Conservation (phyloP, 371 early-diverging fungal species). For the Actinomucor elegans region DNA sequence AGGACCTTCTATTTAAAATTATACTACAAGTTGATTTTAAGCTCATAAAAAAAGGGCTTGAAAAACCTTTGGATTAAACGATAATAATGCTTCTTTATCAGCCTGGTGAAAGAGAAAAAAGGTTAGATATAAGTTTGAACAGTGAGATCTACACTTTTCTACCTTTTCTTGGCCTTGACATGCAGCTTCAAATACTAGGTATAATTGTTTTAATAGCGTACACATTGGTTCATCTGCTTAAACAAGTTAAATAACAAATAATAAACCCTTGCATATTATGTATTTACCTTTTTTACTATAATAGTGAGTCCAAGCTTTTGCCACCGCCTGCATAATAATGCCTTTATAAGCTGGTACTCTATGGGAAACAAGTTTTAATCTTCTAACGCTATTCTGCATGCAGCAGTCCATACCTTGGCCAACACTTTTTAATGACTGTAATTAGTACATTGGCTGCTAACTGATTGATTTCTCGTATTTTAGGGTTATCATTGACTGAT, state of each 20-base stretch:
- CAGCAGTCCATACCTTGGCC: conserved; percentile 50
- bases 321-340: conserved; percentile 22
- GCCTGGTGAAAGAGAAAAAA: too few species aligned
- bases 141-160: not conserved
- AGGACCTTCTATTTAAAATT: not conserved
- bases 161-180: conserved; percentile 22
- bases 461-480: conserved; percentile 13
- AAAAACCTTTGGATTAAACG: conserved; percentile 8
- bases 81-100: conserved; percentile 19
- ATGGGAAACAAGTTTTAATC: too few species aligned
- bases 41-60: conserved; percentile 10
- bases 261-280: too few species aligned
- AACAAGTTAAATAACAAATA: not conserved
- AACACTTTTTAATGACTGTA: conserved; percentile 26
- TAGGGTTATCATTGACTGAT: not conserved
- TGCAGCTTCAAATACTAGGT: conserved; percentile 18
- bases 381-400: too few species aligned
- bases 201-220: conserved; percentile 11
- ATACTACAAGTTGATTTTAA: not conserved
- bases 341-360: conserved; percentile 27
- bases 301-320: conserved; percentile 28
- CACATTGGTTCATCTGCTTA: conserved; percentile 19
- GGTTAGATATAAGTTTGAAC: too few species aligned
- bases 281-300: conserved; percentile 6
- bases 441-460: conserved; percentile 16